Evolutionary conservation across 2,329 filamentous ascomycete genomes (phyloP), one percentile per base, ranked within the genome.

Genomic region (Trichoderma lentiforme): DNA sequence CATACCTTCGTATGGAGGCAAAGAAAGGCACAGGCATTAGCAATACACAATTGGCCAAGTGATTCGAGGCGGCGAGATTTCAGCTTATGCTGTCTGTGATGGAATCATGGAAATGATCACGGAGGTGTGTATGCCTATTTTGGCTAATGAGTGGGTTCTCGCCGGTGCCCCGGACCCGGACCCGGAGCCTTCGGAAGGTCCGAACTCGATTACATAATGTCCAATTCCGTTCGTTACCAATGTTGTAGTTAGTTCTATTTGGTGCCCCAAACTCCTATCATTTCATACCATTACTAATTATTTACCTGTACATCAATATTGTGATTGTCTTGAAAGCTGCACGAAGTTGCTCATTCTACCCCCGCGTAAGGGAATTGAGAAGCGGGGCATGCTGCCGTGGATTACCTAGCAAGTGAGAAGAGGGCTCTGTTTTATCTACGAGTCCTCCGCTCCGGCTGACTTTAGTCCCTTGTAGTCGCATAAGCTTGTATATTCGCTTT

Each of bases 101-200:
- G 1, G 12, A 58, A 58, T 24, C 9, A 51, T 21, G 21, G 21
- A 21, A 21, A 21, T 21, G 21, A 67, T 67, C 51, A 12, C 51
- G 34, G 32, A 32, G 51, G 51, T 14, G 15, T 58, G 24, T 7
- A 39, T 67, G 51, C 51, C 47, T 43, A 30, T 57, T 58, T n/a
- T 8, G 51, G 51, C 47, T 28, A 58, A 58, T 24, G 21, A 58
- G 64, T 58, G 64, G 64, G 11, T 30, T 43, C 9, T 58, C 9
- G 15, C 6, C 64, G 51, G 51, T 58, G 18, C 28, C 24, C 64
- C 64, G 64, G 51, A 11, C 32, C 64, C 64, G 64, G 63, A 66
- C 28, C 62, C 63, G 63, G 64, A 67, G 32, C 32, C 53, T 67
- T 67, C 64, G 64, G 34, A 67, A 15, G 64, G 64, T 67, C 64